Evolutionary conservation across 176 grass and related monocot species (phyloP), one percentile per base, ranked within the genome.

Genomic region (Musa schizocarpa): DNA sequence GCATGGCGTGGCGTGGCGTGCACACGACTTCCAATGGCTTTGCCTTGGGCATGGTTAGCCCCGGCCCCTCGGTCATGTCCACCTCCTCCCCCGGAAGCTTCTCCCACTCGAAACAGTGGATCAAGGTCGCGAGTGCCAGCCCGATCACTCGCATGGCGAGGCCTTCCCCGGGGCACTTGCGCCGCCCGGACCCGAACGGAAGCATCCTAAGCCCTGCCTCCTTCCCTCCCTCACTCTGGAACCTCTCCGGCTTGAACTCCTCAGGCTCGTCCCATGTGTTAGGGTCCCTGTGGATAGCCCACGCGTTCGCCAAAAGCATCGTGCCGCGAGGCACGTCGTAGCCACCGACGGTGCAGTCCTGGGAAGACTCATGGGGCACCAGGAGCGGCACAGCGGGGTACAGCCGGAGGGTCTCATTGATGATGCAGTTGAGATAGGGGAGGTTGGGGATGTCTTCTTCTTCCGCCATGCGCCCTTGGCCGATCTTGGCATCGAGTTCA

Each of bases 101-200:
- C 13, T 85, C 71, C 87, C 85, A 94, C n/a, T 94, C 83, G 16
- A 94, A 94, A 76, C 87, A 94, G 24, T 94, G 91, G 5, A 94
- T 65, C 63, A 94, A 43, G 7, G 91, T 74, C 1, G 71, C 91
- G 0, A 94, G 49, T 21, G 73, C 83, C 29, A 88, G 17, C 6
- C 82, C 80, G 1, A 84, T 2, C 8, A 79, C 81, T 3, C 83
- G 77, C 71, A 83, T 23, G 2, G 91, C 91, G 50, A 94, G 78
- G 25, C 66, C 71, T 62, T 94, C 91, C 0, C 91, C 91, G 11
- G 85, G 85, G 57, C 91, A 96, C 74, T 72, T 75, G 2, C 92
- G 78, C 12, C 92, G 70, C 54, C 92, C 92, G 79, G 82, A 73
- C 9, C 92, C 92, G 50, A 96, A 96, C 27, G 92, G 82, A 9